Percentiles rank a stretch among this genome's conserved stretches.
Conservation (phyloP, 352 stramenopile species). For the Phytophthora boehmeriae region DNA sequence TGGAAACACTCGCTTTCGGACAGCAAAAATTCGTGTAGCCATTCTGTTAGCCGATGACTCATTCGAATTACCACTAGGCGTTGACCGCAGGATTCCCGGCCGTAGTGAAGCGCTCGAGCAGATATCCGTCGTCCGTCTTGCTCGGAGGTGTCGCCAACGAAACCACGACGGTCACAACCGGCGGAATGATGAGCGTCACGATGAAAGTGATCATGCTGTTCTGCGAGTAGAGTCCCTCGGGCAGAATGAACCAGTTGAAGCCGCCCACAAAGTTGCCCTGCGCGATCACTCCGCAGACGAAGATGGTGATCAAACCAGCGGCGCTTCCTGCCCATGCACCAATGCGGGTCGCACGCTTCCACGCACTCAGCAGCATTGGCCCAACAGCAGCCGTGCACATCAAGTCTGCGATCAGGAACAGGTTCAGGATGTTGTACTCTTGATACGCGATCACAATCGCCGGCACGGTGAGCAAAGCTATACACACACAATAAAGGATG, state of each 20-base stretch:
- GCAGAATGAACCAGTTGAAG: conserved; percentile 80
- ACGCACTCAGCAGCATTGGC: conserved; percentile 70
- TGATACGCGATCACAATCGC: conserved; percentile 73
- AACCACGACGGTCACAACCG: conserved; percentile 54
- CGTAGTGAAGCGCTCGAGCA: conserved; percentile 26
- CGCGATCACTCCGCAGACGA: conserved; percentile 60
- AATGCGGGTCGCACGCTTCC: conserved; percentile 47
- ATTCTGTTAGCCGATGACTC: no score
- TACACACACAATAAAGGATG: not conserved
- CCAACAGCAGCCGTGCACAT: conserved; percentile 75
- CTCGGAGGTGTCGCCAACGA: conserved; percentile 50
- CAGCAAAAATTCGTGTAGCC: no score
- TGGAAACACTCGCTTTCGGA: no score
- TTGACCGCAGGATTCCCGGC: no score
- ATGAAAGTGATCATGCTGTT: conserved; percentile 88
- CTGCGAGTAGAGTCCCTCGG: conserved; percentile 73
- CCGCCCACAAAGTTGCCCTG: conserved; percentile 72
- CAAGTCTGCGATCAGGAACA: conserved; percentile 81
- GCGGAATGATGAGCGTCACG: conserved; percentile 66
- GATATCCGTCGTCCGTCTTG: conserved; percentile 29
- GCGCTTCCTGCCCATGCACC: conserved; percentile 58
- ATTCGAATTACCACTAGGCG: no score
- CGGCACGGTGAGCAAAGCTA: conserved; percentile 72
- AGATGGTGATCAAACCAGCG: conserved; percentile 72
- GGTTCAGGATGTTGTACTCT: conserved; percentile 68